Evolutionary conservation across 1,284 basidiomycete species (phyloP).

Genomic region (Ganoderma multipileum): DNA sequence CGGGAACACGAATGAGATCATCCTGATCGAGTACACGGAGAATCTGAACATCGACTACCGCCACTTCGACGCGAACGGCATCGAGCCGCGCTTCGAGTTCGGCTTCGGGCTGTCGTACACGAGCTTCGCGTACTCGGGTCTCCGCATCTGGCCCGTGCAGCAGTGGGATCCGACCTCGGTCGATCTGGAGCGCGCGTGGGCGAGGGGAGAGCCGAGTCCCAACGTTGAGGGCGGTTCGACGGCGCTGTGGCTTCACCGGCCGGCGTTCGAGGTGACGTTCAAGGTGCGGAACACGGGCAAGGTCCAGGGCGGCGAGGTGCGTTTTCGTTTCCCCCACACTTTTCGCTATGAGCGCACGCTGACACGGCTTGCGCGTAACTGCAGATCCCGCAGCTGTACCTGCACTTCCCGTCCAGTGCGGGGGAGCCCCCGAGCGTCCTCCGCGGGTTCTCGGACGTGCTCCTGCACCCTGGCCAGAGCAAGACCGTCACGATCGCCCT

Average conservation of each 20-base stretch:
- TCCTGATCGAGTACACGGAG: constrained; percentile 72
- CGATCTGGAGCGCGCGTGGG: constrained; percentile 55
- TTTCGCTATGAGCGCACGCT: constrained; percentile 48
- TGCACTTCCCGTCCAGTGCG: constrained; percentile 47
- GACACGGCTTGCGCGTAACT: not conserved
- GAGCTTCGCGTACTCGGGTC: constrained; percentile 69
- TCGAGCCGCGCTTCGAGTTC: constrained; percentile 75
- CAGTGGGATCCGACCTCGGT: constrained; percentile 40
- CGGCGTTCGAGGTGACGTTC: constrained; percentile 65
- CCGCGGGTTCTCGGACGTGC: constrained; percentile 52
- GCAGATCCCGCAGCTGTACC: constrained; percentile 52
- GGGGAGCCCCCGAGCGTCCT: constrained; percentile 53
- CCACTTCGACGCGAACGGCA: constrained; percentile 71
- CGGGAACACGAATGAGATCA: constrained; percentile 45
- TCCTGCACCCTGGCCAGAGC: constrained; percentile 44
- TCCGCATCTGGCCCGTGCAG: constrained; percentile 52
- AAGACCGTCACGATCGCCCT: constrained; percentile 46
- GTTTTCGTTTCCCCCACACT: not conserved
- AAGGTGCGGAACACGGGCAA: constrained; percentile 63
- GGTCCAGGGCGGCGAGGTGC: constrained; percentile 60
- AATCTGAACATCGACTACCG: constrained; percentile 80
- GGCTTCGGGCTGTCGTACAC: constrained; percentile 90
- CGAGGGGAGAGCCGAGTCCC: constrained; percentile 54
- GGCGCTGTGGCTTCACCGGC: constrained; percentile 71
- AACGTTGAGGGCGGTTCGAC: constrained; percentile 57